A percentile compares a stretch with the other conserved stretches of the same genome.
Conservation (phyloP, 2,329 filamentous ascomycete genomes). For the Aspergillus costaricaensis region DNA sequence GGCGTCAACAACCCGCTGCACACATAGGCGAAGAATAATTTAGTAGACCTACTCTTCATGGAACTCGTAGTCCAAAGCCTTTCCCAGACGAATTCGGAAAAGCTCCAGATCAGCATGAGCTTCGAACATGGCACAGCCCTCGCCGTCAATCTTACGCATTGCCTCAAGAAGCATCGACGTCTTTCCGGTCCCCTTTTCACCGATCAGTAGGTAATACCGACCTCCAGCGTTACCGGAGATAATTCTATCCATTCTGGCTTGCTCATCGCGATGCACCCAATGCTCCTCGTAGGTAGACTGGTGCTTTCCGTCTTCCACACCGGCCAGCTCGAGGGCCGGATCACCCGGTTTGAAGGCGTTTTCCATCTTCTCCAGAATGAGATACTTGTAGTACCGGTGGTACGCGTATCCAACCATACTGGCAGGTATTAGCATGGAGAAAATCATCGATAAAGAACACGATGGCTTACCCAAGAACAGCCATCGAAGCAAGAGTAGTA, state of each 20-base stretch:
- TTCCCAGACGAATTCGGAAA: slow-evolving; percentile 87
- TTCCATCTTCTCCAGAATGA: slow-evolving; percentile 90
- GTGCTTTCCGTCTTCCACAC: slow-evolving; percentile 45
- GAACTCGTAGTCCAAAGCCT: slow-evolving; percentile 93
- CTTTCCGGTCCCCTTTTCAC: slow-evolving; percentile 96
- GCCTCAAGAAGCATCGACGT: slow-evolving; percentile 94
- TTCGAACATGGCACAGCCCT: slow-evolving; percentile 92
- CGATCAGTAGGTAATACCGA: slow-evolving; percentile 88
- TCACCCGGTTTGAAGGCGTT: slow-evolving; percentile 91
- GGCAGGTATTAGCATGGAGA: slow-evolving; percentile 20
- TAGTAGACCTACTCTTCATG: slow-evolving; percentile 76
- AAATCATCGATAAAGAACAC: background rate
- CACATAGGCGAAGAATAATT: background rate
- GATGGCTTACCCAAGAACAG: slow-evolving; percentile 61
- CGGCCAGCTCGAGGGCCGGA: slow-evolving; percentile 79
- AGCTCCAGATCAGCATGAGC: slow-evolving; percentile 94
- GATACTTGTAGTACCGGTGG: slow-evolving; percentile 81
- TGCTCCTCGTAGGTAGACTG: slow-evolving; percentile 55
- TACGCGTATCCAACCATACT: slow-evolving; percentile 71
- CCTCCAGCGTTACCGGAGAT: slow-evolving; percentile 71
- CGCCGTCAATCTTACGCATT: slow-evolving; percentile 88
- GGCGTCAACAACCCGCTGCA: slow-evolving; percentile 13
- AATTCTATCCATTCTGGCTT: slow-evolving; percentile 78
- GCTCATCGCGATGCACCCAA: slow-evolving; percentile 85
- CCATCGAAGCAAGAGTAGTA: slow-evolving; percentile 73